Conservation (phyloP, 2,329 filamentous ascomycete genomes). For the Polytolypa hystricis region DNA sequence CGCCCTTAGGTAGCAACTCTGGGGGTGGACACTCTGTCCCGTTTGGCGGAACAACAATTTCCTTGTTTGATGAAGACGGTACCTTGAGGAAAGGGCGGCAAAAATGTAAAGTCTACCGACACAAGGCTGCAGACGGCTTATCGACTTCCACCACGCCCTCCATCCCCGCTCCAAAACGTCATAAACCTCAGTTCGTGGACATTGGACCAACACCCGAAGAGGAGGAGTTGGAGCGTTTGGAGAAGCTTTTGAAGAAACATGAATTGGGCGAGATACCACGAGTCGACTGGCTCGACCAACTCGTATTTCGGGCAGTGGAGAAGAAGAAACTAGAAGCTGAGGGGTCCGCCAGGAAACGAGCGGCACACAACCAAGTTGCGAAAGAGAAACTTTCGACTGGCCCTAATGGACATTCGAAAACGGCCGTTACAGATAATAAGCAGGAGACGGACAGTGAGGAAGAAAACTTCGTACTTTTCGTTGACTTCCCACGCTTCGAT, state of each 20-base stretch:
- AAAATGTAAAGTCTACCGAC: conserved; percentile 75
- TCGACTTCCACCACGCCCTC: conserved; percentile 71
- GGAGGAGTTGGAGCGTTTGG: conserved; percentile 78
- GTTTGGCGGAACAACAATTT: conserved; percentile 86
- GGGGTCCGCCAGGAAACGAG: conserved; percentile 50
- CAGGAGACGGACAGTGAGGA: conserved; percentile 27
- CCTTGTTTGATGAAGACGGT: conserved; percentile 85
- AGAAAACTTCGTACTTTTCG: conserved; percentile 67
- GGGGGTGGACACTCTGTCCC: conserved; percentile 70
- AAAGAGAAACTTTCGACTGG: conserved; percentile 17
- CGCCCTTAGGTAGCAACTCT: conserved; percentile 60
- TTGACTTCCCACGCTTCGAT: conserved; percentile 90
- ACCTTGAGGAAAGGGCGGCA: conserved; percentile 85
- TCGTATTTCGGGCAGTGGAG: conserved; percentile 85
- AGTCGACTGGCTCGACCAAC: conserved; percentile 88
- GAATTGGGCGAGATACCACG: conserved; percentile 93
- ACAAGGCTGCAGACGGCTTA: conserved; percentile 74
- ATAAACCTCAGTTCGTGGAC: conserved; percentile 36
- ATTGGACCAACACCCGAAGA: conserved; percentile 54
- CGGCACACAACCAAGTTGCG: conserved; percentile 24
- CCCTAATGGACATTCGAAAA: conserved; percentile 20
- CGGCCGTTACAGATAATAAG: neutral
- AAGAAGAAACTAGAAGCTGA: conserved; percentile 58
- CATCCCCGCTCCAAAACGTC: conserved; percentile 44
- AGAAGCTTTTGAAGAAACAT: conserved; percentile 88